Conservation (phyloP, 805 yeast genomes). For the Metschnikowia matae region DNA sequence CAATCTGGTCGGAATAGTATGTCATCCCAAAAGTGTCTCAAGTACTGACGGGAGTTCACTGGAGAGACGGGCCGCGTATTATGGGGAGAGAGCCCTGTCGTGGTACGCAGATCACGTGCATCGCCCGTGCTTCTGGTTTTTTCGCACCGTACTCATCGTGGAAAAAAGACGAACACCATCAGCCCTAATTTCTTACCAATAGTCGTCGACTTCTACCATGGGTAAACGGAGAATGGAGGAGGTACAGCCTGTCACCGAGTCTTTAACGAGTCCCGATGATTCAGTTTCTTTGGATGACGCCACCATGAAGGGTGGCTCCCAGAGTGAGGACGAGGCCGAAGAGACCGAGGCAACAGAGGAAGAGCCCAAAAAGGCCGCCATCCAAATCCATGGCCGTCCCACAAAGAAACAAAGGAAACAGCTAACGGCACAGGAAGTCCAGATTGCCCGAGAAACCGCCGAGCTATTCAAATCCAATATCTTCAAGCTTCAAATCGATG, state of each 20-base stretch:
- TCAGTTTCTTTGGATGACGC: neutral
- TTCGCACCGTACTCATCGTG: conserved; percentile 5
- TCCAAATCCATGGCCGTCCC: conserved; percentile 16
- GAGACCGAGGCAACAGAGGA: neutral
- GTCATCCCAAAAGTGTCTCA: neutral
- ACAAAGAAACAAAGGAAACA: conserved; percentile 36
- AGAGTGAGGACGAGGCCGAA: conserved; percentile 11
- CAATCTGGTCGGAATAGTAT: conserved; percentile 66
- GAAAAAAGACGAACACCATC: conserved; percentile 1
- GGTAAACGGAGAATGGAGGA: conserved; percentile 5
- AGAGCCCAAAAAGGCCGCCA: conserved; percentile 1
- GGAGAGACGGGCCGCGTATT: neutral
- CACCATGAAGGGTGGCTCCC: neutral
- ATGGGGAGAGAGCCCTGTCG: neutral
- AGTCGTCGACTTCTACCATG: neutral
- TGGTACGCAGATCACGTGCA: neutral
- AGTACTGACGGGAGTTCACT: neutral
- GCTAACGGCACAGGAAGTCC: conserved; percentile 75
- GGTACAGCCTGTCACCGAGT: neutral
- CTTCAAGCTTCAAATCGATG: conserved; percentile 93
- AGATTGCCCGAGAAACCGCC: conserved; percentile 88
- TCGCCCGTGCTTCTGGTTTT: neutral
- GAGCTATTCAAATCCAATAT: conserved; percentile 93
- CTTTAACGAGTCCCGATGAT: neutral
- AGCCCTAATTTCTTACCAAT: neutral